Evolutionary conservation across 495 filamentous ascomycete species (phyloP).

Genomic region (Penicillium soppii): DNA sequence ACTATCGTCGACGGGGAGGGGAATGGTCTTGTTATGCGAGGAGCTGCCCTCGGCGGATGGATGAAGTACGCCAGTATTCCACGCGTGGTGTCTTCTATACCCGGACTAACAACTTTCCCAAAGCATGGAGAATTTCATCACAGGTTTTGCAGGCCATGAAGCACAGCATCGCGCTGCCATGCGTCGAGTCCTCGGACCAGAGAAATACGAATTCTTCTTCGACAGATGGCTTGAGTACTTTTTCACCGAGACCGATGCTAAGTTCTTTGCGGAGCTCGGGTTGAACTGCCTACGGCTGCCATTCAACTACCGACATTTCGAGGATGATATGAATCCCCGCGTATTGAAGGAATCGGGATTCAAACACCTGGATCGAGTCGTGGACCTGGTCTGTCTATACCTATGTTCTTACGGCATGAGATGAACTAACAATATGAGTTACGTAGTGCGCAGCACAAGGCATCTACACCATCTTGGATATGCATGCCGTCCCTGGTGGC

Average conservation of each 20-base stretch:
- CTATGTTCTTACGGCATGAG: no score
- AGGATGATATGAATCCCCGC: constrained; percentile 61
- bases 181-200: constrained; percentile 49
- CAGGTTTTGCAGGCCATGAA: constrained; percentile 63
- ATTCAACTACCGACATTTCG: constrained; percentile 65
- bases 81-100: neutral
- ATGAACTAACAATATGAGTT: neutral
- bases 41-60: constrained; percentile 50
- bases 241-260: constrained; percentile 60
- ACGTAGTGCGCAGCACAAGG: constrained; percentile 50
- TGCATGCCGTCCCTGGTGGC: constrained; percentile 63
- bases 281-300: constrained; percentile 64
- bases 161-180: constrained; percentile 55
- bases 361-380: constrained; percentile 57
- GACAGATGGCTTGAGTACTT: constrained; percentile 60
- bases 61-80: constrained; percentile 33
- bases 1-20: constrained; percentile 49
- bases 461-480: constrained; percentile 62
- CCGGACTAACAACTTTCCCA: neutral
- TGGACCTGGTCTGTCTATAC: constrained; percentile 38
- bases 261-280: constrained; percentile 56
- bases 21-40: constrained; percentile 47
- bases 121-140: constrained; percentile 70
- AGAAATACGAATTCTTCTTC: constrained; percentile 50
- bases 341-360: constrained; percentile 59